Evolutionary conservation across 805 yeast species (phyloP), one percentile per base, ranked within the genome.

Genomic region (Scheffersomyces stipitis): DNA sequence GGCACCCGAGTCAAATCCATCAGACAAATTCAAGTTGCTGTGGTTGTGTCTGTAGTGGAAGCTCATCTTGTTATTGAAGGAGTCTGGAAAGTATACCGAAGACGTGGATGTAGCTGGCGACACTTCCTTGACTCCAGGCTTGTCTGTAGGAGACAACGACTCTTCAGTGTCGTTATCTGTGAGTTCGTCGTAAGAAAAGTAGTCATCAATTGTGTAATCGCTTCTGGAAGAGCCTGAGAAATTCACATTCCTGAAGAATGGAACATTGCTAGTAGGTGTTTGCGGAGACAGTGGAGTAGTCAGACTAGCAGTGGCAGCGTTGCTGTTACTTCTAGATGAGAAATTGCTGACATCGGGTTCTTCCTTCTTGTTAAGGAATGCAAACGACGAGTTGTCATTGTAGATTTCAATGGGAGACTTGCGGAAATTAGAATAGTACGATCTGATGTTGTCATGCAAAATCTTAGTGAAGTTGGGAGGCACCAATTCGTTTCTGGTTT

Each of bases 201-300:
- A 66, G 27, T 65, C 68, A 13, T 64, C 69, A 36, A 66, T 53
- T 18, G 51, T 48, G 36, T 51, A 51, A 16, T 49, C 24, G 24
- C 24, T 20, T 20, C 24, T 20, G n/a, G 48, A 31, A 15, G 22
- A 28, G 5, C 34, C 51, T 15, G 58, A 48, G 43, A 65, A 65
- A 39, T 65, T 64, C 24, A 65, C 71, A 33, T 59, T 63, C 34
- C 49, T 54, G 49, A 65, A 65, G 36, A 64, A 65, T 3, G 71
- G 71, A 12, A 58, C 62, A 26, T 46, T 54, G 16, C 31, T 10
- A 10, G 22, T 27, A 18, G 37, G 40, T 18, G 31, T 26, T 26
- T 30, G 36, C 12, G 33, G 31, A 28, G 18, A 36, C 18, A 32
- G 18, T 12, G 36, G 51, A 17, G 44, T 32, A 17, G 37, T 18